These are phyloP conservation scores for Metarhizium guizhouense DNA, from an alignment of 2,329 filamentous ascomycete genomes.

Conservation along the genomic window DNA sequence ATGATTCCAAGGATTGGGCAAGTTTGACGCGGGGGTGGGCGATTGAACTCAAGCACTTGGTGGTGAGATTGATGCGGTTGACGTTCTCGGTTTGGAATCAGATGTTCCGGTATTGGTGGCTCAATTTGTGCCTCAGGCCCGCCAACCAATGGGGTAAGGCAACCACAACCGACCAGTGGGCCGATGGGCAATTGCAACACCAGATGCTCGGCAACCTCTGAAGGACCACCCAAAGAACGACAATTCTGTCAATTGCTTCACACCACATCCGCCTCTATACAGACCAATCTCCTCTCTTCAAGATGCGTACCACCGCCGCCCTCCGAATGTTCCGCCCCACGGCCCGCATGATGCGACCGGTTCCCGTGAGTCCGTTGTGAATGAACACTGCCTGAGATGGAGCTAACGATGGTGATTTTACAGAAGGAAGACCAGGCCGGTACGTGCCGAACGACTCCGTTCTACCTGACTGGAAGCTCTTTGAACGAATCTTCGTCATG, in stretches of 20 bases:
- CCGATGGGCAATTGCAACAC: constrained; percentile 22
- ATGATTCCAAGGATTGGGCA: constrained; percentile 16
- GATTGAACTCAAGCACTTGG: constrained; percentile 11
- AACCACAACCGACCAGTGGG: constrained; percentile 21
- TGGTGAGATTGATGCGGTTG: constrained; percentile 18
- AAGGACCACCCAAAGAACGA: constrained; percentile 19
- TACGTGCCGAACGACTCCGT: constrained; percentile 34
- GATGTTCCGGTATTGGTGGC: constrained; percentile 28
- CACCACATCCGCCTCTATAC: constrained; percentile 14
- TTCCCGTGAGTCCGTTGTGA: constrained; percentile 50
- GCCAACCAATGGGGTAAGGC: constrained; percentile 27
- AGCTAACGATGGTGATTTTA: constrained; percentile 19
- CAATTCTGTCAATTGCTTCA: constrained; percentile 23
- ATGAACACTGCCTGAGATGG: constrained; percentile 7
- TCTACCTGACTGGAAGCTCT: not conserved
- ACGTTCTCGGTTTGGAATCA: constrained; percentile 30
- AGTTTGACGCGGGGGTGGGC: constrained; percentile 11
- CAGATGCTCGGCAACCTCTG: constrained; percentile 24
- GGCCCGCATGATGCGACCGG: constrained; percentile 56
- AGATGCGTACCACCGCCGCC: constrained; percentile 57
- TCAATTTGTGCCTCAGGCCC: constrained; percentile 30
- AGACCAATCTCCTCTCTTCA: constrained; percentile 18
- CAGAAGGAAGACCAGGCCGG: constrained; percentile 60
- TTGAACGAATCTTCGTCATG: not conserved
- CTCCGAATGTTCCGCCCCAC: constrained; percentile 61